Evolutionary conservation across 202 grass and related monocot species (phyloP).

Genomic region (Saccharum hybrid): DNA sequence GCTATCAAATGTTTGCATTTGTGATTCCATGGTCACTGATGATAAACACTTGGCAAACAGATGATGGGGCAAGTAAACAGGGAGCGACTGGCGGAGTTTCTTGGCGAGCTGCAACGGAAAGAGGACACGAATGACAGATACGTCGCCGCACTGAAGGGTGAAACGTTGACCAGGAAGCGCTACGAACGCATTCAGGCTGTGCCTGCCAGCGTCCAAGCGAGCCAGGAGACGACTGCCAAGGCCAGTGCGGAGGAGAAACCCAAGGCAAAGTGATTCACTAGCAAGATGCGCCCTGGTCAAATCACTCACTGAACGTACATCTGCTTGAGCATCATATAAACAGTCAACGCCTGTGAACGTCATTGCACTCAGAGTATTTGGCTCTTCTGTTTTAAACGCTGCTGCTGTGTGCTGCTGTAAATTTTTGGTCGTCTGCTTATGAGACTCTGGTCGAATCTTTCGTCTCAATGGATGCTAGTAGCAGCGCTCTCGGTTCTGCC

Average conservation of each 20-base stretch:
- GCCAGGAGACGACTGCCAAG: conserved; percentile 41
- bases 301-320: not conserved
- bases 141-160: conserved; percentile 82
- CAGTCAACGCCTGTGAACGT: not conserved
- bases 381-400: not conserved
- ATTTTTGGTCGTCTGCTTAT: not conserved
- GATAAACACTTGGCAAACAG: conserved; percentile 39
- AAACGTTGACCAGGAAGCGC: conserved; percentile 81
- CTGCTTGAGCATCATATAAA: not conserved
- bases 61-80: conserved; percentile 97
- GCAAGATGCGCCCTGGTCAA: not conserved
- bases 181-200: conserved; percentile 80
- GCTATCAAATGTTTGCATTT: not conserved
- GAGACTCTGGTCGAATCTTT: not conserved
- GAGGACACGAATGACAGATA: conserved; percentile 94
- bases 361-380: not conserved
- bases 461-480: not conserved
- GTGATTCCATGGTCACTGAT: conserved; percentile 18
- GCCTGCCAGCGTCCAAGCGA: conserved; percentile 48
- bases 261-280: conserved; percentile 59
- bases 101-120: conserved; percentile 92
- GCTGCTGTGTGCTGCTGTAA: not conserved
- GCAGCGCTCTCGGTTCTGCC: not conserved
- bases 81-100: conserved; percentile 92
- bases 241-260: conserved; percentile 47